Evolutionary conservation across 2,329 filamentous ascomycete genomes (phyloP), one percentile per base, ranked within the genome.

Genomic region (Diaporthe eres): DNA sequence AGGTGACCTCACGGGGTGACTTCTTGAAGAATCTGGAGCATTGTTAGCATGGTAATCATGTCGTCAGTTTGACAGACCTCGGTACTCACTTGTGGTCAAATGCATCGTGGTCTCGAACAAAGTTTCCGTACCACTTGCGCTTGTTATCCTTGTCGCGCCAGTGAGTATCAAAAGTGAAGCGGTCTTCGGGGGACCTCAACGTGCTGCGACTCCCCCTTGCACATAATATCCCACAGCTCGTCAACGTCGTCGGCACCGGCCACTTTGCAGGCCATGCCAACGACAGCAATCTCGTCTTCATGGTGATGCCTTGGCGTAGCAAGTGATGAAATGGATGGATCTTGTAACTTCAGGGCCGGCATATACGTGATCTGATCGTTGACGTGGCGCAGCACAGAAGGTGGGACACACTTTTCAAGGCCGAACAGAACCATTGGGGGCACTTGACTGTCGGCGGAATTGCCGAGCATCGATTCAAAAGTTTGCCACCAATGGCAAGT

Each of bases 241-340:
- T 58, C 49, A 2, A 78, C 37, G 15, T 72, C 58, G 19, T 77
- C 67, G n/a, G 78, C 80, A 1, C 83, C 82, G 1, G 84, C 82
- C 22, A 84, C 80, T 12, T 82, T 81, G 77, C 83, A 84, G 1
- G 79, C 82, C 75, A 79, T 82, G 49, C 85, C 84, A 34, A 86
- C 77, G n/a, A 86, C 80, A 4, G 84, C 85, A 68, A 86, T 84
- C 47, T 83, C 75, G n/a, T 76, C 67, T 0, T 37, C 34, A 8
- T 37, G 34, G 2, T 10, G 0, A 37, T 9, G 1, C 10, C 34
- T 37, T 37, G 34, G 9, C 2, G 34, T 37, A 37, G 2, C 9
- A 37, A 37, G 2, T 10, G 34, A 37, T 37, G 34, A 37, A 37
- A 37, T 37, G 34, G 34, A 0, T 37, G 34, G 1, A 9, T 37